Evolutionary conservation across 345 rosid genomes (phyloP).

Genomic region (Eucalyptus camaldulensis): DNA sequence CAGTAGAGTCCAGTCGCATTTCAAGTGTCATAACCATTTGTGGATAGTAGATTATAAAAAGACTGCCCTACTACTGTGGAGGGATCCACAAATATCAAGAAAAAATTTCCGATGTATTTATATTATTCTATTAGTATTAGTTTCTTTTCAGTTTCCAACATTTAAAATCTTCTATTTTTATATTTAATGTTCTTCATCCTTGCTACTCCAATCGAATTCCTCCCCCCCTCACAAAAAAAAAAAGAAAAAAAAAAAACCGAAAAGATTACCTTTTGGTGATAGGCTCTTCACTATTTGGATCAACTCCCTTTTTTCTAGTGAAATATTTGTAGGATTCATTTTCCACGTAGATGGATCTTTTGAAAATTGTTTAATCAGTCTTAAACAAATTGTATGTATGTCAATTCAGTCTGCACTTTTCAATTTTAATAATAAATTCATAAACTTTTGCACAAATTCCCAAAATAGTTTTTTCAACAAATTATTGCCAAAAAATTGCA

Average conservation of each 20-base stretch:
- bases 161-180: not conserved
- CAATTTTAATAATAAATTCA: accelerated
- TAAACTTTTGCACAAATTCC: accelerated
- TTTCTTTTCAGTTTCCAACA: not conserved
- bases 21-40: accelerated
- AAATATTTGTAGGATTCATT: too few species aligned
- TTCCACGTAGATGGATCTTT: accelerated
- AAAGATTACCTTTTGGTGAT: too few species aligned
- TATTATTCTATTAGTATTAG: not conserved
- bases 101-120: not conserved
- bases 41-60: not conserved
- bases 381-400: accelerated
- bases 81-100: not conserved
- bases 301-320: too few species aligned
- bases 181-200: not conserved
- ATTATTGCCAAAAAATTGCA: accelerated
- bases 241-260: too few species aligned
- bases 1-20: accelerated
- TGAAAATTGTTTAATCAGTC: accelerated
- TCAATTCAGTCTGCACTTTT: accelerated
- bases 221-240: accelerated
- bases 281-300: too few species aligned
- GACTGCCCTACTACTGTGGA: not conserved
- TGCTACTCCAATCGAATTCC: too few species aligned
- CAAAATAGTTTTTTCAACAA: accelerated